These are phyloP conservation scores for Pistacia atlantica DNA, from an alignment of 345 rosid species.

Conservation along the genomic window DNA sequence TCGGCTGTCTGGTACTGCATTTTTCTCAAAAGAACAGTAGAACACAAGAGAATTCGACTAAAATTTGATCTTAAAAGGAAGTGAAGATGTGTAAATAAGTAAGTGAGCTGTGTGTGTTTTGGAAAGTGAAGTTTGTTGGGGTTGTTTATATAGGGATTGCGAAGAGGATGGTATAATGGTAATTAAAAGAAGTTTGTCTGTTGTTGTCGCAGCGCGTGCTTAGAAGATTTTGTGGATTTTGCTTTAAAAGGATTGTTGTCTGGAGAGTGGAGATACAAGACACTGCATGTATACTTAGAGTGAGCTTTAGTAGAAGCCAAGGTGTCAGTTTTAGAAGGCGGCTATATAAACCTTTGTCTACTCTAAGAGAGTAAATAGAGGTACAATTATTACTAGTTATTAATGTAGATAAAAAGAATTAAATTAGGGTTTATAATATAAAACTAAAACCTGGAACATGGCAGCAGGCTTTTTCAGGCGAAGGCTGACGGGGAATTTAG, in stretches of 20 bases:
- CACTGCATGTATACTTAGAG: conserved; percentile 15
- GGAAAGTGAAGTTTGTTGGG: neutral
- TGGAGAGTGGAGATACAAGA: conserved; percentile 22
- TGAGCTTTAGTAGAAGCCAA: conserved; percentile 4
- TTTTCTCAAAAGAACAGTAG: neutral
- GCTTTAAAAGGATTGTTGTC: conserved; percentile 47
- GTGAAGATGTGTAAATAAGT: too few relatives aligned
- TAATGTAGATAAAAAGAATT: too few relatives aligned
- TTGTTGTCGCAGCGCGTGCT: conserved; percentile 52
- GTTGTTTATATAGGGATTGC: neutral
- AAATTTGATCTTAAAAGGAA: too few relatives aligned
- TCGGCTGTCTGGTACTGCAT: conserved; percentile 32
- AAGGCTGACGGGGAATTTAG: conserved; percentile 11
- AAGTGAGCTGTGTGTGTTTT: too few relatives aligned
- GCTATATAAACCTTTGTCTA: conserved; percentile 18
- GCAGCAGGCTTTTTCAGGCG: conserved; percentile 19
- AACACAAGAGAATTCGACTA: too few relatives aligned
- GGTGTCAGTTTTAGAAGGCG: conserved; percentile 33
- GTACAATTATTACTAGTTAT: neutral
- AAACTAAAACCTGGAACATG: neutral
- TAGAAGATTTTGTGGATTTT: conserved; percentile 18
- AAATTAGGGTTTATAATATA: neutral
- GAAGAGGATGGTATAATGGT: conserved; percentile 13
- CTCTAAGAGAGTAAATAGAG: neutral
- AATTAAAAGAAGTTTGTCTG: conserved; percentile 35